These are phyloP conservation scores for Boletus insuetus DNA, from an alignment of 768 basidiomycete species.

Conservation along the genomic window DNA sequence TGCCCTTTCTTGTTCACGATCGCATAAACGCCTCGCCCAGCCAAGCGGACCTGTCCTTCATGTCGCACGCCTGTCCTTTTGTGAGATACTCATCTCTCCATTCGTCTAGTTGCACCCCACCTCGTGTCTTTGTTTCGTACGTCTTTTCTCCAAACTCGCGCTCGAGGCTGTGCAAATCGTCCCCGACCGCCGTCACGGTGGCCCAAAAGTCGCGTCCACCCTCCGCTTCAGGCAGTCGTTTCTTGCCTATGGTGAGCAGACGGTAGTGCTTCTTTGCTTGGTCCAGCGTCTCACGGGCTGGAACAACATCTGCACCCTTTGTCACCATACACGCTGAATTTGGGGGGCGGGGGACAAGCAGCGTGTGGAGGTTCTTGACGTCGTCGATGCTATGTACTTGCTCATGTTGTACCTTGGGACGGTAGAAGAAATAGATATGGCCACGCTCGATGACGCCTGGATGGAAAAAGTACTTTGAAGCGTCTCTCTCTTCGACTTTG, in stretches of 20 bases:
- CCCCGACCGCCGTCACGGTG: constrained; percentile 27
- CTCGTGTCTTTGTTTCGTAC: constrained; percentile 63
- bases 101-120: constrained; percentile 21
- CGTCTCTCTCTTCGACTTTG: too few species aligned
- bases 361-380: constrained; percentile 53
- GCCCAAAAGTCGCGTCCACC: constrained; percentile 26
- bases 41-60: constrained; percentile 49
- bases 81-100: not conserved
- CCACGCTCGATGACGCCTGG: too few species aligned
- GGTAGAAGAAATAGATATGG: too few species aligned
- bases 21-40: constrained; percentile 57
- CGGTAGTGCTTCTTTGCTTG: constrained; percentile 44
- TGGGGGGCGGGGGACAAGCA: not conserved
- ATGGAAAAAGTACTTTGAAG: too few species aligned
- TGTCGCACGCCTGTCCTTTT: constrained; percentile 45
- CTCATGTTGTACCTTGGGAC: constrained; percentile 44
- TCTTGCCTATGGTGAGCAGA: constrained; percentile 46
- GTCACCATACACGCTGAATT: not conserved
- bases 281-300: not conserved
- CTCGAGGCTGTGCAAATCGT: not conserved
- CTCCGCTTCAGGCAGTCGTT: constrained; percentile 46
- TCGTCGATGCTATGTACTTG: constrained; percentile 56
- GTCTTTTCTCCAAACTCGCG: not conserved
- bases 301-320: constrained; percentile 40
- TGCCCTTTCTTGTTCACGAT: constrained; percentile 49